These are phyloP conservation scores for Cyberlindnera nakhonratchasimensis DNA, from an alignment of 805 yeast species.

Conservation along the genomic window DNA sequence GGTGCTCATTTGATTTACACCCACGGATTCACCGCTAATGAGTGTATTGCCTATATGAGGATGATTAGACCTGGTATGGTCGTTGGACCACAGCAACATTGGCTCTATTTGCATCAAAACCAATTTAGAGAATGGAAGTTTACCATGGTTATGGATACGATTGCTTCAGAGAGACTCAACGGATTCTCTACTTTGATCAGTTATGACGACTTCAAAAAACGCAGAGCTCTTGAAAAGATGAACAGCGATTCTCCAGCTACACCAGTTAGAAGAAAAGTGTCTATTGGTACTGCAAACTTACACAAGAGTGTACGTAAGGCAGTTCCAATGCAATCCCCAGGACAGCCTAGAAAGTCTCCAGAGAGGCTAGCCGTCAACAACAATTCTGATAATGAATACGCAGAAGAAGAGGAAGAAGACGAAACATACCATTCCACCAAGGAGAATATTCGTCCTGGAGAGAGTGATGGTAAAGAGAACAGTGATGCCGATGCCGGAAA, in stretches of 20 bases:
- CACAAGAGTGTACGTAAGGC: conserved; percentile 66
- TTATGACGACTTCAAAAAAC: conserved; percentile 56
- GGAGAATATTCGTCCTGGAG: conserved; percentile 11
- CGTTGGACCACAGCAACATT: conserved; percentile 99
- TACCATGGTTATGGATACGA: conserved; percentile 75
- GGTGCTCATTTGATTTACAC: conserved; percentile 97
- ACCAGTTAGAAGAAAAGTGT: conserved; percentile 68
- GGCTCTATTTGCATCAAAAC: conserved; percentile 94
- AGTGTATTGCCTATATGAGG: conserved; percentile 94
- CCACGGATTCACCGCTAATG: conserved; percentile 95
- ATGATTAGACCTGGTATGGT: conserved; percentile 99
- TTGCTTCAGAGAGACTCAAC: conserved; percentile 63
- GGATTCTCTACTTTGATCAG: conserved; percentile 61
- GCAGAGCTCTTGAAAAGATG: conserved; percentile 36
- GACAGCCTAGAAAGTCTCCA: conserved; percentile 82
- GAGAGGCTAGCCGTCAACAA: conserved; percentile 28
- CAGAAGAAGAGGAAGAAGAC: conserved; percentile 28
- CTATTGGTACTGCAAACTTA: conserved; percentile 64
- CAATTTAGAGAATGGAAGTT: conserved; percentile 96
- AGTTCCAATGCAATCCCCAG: conserved; percentile 91
- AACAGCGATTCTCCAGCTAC: conserved; percentile 52
- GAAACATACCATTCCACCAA: conserved; percentile 26
- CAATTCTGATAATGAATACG: conserved; percentile 28
- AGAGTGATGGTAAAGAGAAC: conserved; percentile 8
- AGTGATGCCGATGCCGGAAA: conserved; percentile 2